Conservation (phyloP, 2,329 filamentous ascomycete species). For the Lachnellula subtilissima region DNA sequence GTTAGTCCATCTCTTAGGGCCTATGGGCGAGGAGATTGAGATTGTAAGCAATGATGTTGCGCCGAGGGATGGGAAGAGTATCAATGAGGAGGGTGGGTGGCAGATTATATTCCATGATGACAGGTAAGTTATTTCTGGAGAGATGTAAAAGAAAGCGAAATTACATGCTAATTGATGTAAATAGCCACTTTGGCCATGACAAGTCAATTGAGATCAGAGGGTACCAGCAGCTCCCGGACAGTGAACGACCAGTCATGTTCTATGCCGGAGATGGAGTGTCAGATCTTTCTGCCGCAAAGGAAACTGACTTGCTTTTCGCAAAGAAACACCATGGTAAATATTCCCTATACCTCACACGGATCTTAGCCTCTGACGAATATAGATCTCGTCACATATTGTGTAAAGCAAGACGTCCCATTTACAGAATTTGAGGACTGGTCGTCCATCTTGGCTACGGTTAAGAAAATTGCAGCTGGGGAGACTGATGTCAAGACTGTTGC, state of each 20-base stretch:
- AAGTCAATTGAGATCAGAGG: constrained; percentile 89
- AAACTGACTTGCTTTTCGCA: constrained; percentile 90
- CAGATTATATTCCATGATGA: constrained; percentile 84
- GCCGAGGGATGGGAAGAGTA: constrained; percentile 60
- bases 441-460: constrained; percentile 69
- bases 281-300: constrained; percentile 83
- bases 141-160: background rate
- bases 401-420: constrained; percentile 78
- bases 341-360: background rate
- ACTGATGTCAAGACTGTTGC: constrained; percentile 67
- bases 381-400: constrained; percentile 87
- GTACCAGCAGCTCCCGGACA: constrained; percentile 67
- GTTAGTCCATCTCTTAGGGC: constrained; percentile 73
- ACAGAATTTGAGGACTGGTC: constrained; percentile 83
- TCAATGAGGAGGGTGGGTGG: constrained; percentile 82
- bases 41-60: constrained; percentile 85
- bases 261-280: constrained; percentile 95
- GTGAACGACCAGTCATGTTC: constrained; percentile 74
- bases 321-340: constrained; percentile 77
- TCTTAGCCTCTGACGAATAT: constrained; percentile 16
- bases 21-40: constrained; percentile 69
- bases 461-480: constrained; percentile 72
- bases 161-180: background rate
- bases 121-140: constrained; percentile 44
- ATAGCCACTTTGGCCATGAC: constrained; percentile 77